These are phyloP conservation scores for Fusarium oxysporum DNA, from an alignment of 2,329 filamentous ascomycete genomes.

Conservation along the genomic window DNA sequence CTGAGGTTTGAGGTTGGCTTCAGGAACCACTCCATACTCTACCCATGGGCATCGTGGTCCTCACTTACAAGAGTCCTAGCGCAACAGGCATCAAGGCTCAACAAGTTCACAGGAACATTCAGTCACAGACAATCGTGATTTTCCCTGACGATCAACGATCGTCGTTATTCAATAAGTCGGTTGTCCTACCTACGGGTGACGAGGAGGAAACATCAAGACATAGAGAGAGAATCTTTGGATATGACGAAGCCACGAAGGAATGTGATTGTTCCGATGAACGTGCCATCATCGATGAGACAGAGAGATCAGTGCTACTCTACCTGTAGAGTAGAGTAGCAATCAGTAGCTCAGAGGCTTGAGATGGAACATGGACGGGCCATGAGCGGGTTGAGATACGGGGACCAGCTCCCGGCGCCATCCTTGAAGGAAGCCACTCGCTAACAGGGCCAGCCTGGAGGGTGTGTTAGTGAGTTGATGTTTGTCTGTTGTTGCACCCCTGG, in stretches of 20 bases:
- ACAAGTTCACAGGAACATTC: slow-evolving; percentile 3
- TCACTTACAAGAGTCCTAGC: slow-evolving; percentile 19
- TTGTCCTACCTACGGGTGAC: slow-evolving; percentile 28
- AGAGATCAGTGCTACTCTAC: slow-evolving; percentile 28
- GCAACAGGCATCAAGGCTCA: slow-evolving; percentile 6
- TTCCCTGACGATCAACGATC: slow-evolving; percentile 36
- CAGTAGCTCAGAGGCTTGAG: slow-evolving; percentile 20
- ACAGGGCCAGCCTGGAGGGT: slow-evolving; percentile 23
- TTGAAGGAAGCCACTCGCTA: slow-evolving; percentile 26
- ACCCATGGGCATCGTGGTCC: slow-evolving; percentile 2
- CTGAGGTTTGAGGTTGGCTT: slow-evolving; percentile 21
- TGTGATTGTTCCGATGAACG: slow-evolving; percentile 39
- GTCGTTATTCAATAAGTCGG: slow-evolving; percentile 16
- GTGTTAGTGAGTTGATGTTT: slow-evolving; percentile 16
- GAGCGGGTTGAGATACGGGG: slow-evolving; percentile 34
- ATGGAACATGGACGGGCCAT: slow-evolving; percentile 27
- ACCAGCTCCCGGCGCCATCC: slow-evolving; percentile 40
- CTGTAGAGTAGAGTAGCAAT: background rate
- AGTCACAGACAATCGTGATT: slow-evolving; percentile 26
- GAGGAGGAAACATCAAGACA: slow-evolving; percentile 10
- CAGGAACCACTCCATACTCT: slow-evolving; percentile 13
- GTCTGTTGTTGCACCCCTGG: slow-evolving; percentile 31
- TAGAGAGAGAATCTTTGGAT: slow-evolving; percentile 6
- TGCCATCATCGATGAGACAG: slow-evolving; percentile 35
- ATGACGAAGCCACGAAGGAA: slow-evolving; percentile 40